Evolutionary conservation across 495 filamentous ascomycete genomes (phyloP).

Genomic region (Stereocaulon alpinum): DNA sequence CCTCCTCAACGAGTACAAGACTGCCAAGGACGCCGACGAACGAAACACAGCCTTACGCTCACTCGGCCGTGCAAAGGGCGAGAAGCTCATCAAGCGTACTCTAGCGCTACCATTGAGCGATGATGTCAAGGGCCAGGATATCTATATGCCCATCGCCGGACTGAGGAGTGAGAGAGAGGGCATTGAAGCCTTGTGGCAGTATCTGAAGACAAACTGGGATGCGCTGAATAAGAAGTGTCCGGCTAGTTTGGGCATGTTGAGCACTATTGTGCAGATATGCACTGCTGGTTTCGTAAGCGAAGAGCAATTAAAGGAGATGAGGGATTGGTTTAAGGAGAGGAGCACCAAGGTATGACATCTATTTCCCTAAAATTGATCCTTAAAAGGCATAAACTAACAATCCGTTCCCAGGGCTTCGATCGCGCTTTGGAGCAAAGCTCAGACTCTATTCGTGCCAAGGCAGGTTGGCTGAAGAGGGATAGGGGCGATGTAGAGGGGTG

Average conservation of each 20-base stretch:
- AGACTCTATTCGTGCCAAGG: slow-evolving; percentile 50
- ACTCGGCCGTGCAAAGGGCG: slow-evolving; percentile 67
- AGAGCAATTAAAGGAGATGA: slow-evolving; percentile 62
- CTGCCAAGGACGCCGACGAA: slow-evolving; percentile 84
- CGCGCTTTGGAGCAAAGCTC: slow-evolving; percentile 50
- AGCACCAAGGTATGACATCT: slow-evolving; percentile 55
- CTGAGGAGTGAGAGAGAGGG: slow-evolving; percentile 70
- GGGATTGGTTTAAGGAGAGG: slow-evolving; percentile 69
- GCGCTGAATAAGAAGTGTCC: slow-evolving; percentile 64
- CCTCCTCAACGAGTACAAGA: slow-evolving; percentile 70
- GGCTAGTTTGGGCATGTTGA: slow-evolving; percentile 73
- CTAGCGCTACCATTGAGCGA: slow-evolving; percentile 63
- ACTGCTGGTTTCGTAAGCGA: slow-evolving; percentile 70
- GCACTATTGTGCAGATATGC: slow-evolving; percentile 71
- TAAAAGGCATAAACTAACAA: too few relatives aligned
- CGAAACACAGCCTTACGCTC: slow-evolving; percentile 88
- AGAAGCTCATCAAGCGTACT: slow-evolving; percentile 71
- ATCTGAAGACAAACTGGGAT: slow-evolving; percentile 83
- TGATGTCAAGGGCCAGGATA: slow-evolving; percentile 91
- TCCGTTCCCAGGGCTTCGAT: slow-evolving; percentile 39
- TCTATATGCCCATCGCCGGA: slow-evolving; percentile 77
- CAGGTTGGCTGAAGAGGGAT: slow-evolving; percentile 53
- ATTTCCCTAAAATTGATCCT: too few relatives aligned
- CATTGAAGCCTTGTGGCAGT: slow-evolving; percentile 69
- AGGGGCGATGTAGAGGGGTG: slow-evolving; percentile 48